These are phyloP conservation scores for Sphaerostilbella broomeana DNA, from an alignment of 2,329 filamentous ascomycete species.

Conservation along the genomic window DNA sequence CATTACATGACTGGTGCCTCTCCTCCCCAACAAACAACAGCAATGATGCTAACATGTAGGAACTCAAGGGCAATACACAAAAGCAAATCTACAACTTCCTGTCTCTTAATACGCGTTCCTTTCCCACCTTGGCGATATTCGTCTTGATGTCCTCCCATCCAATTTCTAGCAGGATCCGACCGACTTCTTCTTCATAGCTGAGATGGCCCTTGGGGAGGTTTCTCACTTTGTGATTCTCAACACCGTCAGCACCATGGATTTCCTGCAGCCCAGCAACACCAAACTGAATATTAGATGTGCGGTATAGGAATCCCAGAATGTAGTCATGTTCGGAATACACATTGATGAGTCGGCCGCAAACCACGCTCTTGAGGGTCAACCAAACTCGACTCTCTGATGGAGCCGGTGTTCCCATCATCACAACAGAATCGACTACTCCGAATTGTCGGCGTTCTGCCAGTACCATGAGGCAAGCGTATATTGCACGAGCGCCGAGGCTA, in stretches of 20 bases:
- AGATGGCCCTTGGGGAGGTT: conserved; percentile 62
- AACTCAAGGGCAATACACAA: not conserved
- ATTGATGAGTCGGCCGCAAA: conserved; percentile 79
- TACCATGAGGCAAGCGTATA: conserved; percentile 75
- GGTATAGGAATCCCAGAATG: conserved; percentile 80
- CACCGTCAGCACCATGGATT: conserved; percentile 56
- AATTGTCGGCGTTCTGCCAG: conserved; percentile 78
- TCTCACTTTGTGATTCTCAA: conserved; percentile 64
- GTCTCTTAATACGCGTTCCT: conserved; percentile 4
- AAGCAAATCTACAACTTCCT: not conserved
- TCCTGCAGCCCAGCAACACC: conserved; percentile 79
- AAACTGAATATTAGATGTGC: conserved; percentile 72
- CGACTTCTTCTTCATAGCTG: conserved; percentile 61
- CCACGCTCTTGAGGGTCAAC: conserved; percentile 70
- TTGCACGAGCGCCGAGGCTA: conserved; percentile 72
- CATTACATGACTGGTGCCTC: too few relatives aligned
- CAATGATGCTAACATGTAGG: not conserved
- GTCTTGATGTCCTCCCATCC: conserved; percentile 60
- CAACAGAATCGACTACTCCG: conserved; percentile 77
- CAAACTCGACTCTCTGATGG: conserved; percentile 67
- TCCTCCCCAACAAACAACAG: not conserved
- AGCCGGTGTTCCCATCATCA: conserved; percentile 76
- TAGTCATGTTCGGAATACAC: conserved; percentile 85
- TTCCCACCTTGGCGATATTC: conserved; percentile 22
- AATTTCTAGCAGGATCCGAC: conserved; percentile 59